Evolutionary conservation across 2,329 filamentous ascomycete species (phyloP).

Genomic region (Pestalotiopsis sp.): DNA sequence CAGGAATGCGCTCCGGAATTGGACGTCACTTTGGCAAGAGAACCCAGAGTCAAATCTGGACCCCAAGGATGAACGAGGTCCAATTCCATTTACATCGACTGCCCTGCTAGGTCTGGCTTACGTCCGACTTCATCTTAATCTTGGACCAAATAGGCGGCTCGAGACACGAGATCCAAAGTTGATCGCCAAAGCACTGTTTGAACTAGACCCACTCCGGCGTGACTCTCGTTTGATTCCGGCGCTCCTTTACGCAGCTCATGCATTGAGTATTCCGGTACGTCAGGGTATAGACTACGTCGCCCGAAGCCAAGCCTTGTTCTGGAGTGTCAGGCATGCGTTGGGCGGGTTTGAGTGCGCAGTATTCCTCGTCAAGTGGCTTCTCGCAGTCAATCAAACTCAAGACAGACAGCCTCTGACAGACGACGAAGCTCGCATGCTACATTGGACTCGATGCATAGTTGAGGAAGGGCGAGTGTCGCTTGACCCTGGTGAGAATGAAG

Average conservation of each 20-base stretch:
- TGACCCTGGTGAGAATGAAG: constrained; percentile 40
- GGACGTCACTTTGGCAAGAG: constrained; percentile 42
- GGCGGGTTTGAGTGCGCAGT: constrained; percentile 58
- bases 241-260: constrained; percentile 55
- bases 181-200: constrained; percentile 41
- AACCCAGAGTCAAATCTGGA: constrained; percentile 40
- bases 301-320: constrained; percentile 57
- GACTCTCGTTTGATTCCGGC: constrained; percentile 51
- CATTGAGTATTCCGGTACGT: constrained; percentile 57
- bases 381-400: constrained; percentile 22
- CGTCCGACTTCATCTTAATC: constrained; percentile 46
- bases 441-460: constrained; percentile 48
- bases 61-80: constrained; percentile 42
- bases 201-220: constrained; percentile 43
- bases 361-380: constrained; percentile 53
- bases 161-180: constrained; percentile 43
- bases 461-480: constrained; percentile 43
- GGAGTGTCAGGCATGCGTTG: constrained; percentile 59
- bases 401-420: constrained; percentile 22
- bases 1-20: constrained; percentile 37
- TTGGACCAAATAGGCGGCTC: constrained; percentile 44
- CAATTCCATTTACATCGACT: constrained; percentile 46
- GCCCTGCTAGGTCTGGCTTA: constrained; percentile 49
- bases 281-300: constrained; percentile 57
- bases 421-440: constrained; percentile 46